A percentile compares a stretch with the other conserved stretches of the same genome.
Conservation (phyloP, 1,139 yeast species). For the Nadsonia starkeyi-henricii region DNA sequence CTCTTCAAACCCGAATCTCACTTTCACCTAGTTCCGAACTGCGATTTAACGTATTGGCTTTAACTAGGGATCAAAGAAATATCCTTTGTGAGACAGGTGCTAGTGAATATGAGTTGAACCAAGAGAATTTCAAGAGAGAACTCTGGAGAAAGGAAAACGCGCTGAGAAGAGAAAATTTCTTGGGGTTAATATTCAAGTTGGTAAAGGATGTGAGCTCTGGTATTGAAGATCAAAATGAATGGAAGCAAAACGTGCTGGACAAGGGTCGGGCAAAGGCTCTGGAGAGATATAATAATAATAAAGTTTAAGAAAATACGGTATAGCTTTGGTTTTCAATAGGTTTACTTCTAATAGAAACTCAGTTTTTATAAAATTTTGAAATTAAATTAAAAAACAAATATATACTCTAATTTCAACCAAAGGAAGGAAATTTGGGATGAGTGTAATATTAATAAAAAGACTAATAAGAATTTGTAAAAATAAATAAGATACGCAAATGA, state of each 20-base stretch:
- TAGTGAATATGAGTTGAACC: slow-evolving; percentile 24
- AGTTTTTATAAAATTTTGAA: too few relatives aligned
- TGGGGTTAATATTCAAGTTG: slow-evolving; percentile 38
- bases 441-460: too few relatives aligned
- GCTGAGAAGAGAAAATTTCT: slow-evolving; percentile 42
- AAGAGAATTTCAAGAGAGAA: slow-evolving; percentile 26
- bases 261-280: not conserved
- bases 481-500: too few relatives aligned
- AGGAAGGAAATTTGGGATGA: too few relatives aligned
- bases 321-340: too few relatives aligned
- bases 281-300: not conserved
- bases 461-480: too few relatives aligned
- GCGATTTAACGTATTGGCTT: slow-evolving; percentile 45
- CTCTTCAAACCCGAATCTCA: slow-evolving; percentile 32
- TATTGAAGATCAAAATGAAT: slow-evolving; percentile 1
- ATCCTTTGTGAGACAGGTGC: slow-evolving; percentile 24
- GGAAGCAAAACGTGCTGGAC: not conserved
- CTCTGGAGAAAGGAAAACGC: slow-evolving; percentile 30
- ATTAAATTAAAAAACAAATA: too few relatives aligned
- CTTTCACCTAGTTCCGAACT: slow-evolving; percentile 36
- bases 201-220: slow-evolving; percentile 25
- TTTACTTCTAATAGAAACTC: too few relatives aligned
- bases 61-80: slow-evolving; percentile 38
- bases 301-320: too few relatives aligned
- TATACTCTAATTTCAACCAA: too few relatives aligned